These are phyloP conservation scores for Microsporum canis DNA, from an alignment of 2,329 filamentous ascomycete genomes.

Conservation along the genomic window DNA sequence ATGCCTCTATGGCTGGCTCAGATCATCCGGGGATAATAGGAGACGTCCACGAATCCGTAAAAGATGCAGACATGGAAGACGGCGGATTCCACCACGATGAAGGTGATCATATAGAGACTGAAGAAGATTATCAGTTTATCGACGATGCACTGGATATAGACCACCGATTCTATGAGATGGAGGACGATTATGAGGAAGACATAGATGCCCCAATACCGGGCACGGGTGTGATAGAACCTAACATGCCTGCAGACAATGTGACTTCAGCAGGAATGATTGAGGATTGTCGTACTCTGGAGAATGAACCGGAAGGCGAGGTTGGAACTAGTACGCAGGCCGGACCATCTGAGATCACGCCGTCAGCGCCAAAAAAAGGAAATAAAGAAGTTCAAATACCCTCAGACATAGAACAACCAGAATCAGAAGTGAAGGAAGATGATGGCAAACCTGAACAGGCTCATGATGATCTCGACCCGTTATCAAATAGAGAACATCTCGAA, in stretches of 20 bases:
- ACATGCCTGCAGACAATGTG: background rate
- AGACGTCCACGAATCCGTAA: slow-evolving; percentile 21
- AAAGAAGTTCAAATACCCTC: background rate
- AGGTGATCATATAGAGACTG: slow-evolving; percentile 10
- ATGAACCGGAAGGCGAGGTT: background rate
- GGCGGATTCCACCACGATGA: slow-evolving; percentile 24
- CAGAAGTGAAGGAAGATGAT: background rate
- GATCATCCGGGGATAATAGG: slow-evolving; percentile 24
- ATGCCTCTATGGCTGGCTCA: slow-evolving; percentile 32
- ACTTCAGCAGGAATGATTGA: background rate
- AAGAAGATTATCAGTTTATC: slow-evolving; percentile 17
- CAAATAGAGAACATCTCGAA: background rate
- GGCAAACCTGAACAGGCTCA: background rate
- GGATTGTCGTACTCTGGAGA: background rate
- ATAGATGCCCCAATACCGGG: slow-evolving; percentile 22
- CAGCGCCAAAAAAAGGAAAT: background rate
- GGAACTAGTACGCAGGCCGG: background rate
- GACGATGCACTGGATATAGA: background rate
- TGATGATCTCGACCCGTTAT: background rate
- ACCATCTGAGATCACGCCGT: background rate
- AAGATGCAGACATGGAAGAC: slow-evolving; percentile 40
- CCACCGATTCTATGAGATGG: slow-evolving; percentile 24
- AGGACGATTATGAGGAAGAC: slow-evolving; percentile 29
- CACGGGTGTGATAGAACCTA: slow-evolving; percentile 2
- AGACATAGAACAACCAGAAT: background rate